Base-by-base conservation (phyloP, 805 yeast species). In the Citeromyces matritensis region DNA sequence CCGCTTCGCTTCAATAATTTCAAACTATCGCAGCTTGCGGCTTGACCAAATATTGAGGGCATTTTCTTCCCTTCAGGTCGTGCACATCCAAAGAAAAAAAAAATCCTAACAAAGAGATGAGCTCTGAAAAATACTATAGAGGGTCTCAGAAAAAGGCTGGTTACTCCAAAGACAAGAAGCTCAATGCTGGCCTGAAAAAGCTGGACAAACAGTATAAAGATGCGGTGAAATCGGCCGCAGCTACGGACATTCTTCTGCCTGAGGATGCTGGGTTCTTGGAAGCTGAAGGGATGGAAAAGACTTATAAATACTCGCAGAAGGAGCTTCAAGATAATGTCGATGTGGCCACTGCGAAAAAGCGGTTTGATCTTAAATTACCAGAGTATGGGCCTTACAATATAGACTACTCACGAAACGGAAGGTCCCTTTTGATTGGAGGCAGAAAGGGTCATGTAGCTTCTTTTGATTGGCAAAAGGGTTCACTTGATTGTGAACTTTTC, bases 271-370 rank as follows among this genome's bases (percentile, higher is more conserved):
- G 99, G 29, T 79, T 63, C 44, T 52, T 91, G 38, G 98, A 91
- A 52, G 84, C 95, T 5, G 98, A 91, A 45, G 77, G 77, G n/a
- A 75, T 88, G 86, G 99, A 91, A 55, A 76, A 73, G 51, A 91
- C 98, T 0, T 83, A 60, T 58, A 82, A 80, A 53, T 82, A 82
- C 42, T 69, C 63, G 23, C 99, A 91, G 50, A 66, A 67, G 9
- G 95, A 88, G 32, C 76, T 91, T 24, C 66, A 58, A 15, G 65
- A 68, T 21, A 73, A 69, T 9, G 95, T 91, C 3, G 97, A 88
- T 51, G 60, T 65, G 23, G 53, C 76, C 3, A 83, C 95, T 0
- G 70, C 76, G 10, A 69, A 66, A 39, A 91, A 88, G 51, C 68
- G 73, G 32, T 73, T 91, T 44, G 77, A 80, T 36, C 62, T 91